Base-by-base conservation (phyloP, 352 stramenopile species). In the Pythium vanterpoolii region DNA sequence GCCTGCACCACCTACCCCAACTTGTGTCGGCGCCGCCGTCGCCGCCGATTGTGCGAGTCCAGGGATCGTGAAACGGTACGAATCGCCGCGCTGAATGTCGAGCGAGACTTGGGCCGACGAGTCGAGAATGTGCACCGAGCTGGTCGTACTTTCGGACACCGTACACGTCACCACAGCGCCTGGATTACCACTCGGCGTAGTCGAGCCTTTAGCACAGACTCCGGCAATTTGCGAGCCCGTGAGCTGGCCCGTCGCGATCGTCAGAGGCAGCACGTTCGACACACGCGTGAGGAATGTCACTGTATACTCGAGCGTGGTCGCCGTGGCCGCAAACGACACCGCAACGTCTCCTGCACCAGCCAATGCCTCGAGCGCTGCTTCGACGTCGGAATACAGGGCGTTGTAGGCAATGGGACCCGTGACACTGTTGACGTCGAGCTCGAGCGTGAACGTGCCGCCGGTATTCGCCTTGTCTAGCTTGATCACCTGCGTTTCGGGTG, bases 371-470 rank as follows among this genome's bases (percentile, higher is more conserved):
- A 98, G 40, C 8, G 89, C 82, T 3, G 69, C 69, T 64, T 92
- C 89, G 46, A 98, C 58, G 0, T 96, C 87, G 1, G 70, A 79
- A 69, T 84, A 87, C 5, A 92, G 45, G 3, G 69, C 77, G 18
- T 71, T 74, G 38, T 70, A 72, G 6, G 73, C 54, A 23, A 95
- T 71, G 1, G 86, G 76, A 0, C 86, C 82, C 0, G 86, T 93
- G 4, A 72, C 46, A 19, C 70, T 56, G 5, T 60, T 69, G 5
- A 24, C 46, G 18, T 83, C 81, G 7, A 96, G 68, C 43, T 72
- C 62, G 7, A 97, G 52, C 21, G 75, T 95, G 50, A 97, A 98
- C 28, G 77, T 87, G 5, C 91, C 90, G 28, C 73, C 86, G 1
- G 86, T 89, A 27, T 90, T 89, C 2, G 71, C 64, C 9, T 62